Conservation (phyloP, 2,329 filamentous ascomycete species). For the Nectriaceae sp. region DNA sequence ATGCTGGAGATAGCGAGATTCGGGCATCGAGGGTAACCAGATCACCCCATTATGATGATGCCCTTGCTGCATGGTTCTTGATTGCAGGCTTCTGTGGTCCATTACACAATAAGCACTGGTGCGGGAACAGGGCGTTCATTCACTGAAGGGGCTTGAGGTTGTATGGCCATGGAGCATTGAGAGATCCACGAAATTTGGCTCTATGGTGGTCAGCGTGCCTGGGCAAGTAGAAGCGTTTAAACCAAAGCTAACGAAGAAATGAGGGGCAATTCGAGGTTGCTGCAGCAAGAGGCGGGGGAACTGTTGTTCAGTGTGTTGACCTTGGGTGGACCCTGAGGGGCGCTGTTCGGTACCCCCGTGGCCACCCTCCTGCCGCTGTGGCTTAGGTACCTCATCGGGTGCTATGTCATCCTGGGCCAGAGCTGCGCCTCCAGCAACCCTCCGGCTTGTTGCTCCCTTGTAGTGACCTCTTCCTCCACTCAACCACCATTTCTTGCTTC, state of each 20-base stretch:
- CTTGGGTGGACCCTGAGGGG: slow-evolving; percentile 8
- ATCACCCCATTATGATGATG: neutral
- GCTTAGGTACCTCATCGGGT: slow-evolving; percentile 11
- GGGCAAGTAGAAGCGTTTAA: too few relatives aligned
- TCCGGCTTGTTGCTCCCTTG: slow-evolving; percentile 18
- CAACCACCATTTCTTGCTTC: neutral
- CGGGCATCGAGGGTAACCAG: neutral
- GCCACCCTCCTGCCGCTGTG: slow-evolving; percentile 2
- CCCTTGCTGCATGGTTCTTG: neutral
- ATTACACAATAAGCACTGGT: neutral
- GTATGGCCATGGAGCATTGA: neutral
- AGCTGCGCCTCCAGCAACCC: slow-evolving; percentile 27
- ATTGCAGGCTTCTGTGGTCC: neutral
- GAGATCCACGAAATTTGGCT: neutral
- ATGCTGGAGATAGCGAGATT: too few relatives aligned
- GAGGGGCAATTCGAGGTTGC: neutral
- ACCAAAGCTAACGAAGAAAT: too few relatives aligned
- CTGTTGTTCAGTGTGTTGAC: too few relatives aligned
- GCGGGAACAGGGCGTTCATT: neutral
- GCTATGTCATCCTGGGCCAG: slow-evolving; percentile 28
- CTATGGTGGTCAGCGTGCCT: neutral
- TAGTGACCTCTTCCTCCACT: neutral
- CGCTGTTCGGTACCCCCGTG: slow-evolving; percentile 5
- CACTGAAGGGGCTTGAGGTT: neutral
- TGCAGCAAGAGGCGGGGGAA: neutral